Conservation (phyloP, 2,329 filamentous ascomycete genomes). For the Epichloe glyceriae region DNA sequence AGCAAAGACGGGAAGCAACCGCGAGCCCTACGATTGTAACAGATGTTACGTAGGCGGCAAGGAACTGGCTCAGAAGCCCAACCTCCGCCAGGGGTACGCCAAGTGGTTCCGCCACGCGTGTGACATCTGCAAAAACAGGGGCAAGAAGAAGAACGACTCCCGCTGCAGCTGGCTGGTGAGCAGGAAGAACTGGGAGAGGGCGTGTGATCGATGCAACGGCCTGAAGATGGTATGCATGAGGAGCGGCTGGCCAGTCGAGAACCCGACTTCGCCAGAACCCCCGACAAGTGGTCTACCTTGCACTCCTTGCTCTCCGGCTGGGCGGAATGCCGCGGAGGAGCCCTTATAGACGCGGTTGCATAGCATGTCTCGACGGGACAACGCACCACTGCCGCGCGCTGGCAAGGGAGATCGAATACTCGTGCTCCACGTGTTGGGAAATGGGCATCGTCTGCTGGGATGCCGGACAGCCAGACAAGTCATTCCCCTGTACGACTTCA, state of each 20-base stretch:
- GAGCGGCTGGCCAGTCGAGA: conserved; percentile 5
- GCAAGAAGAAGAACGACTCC: neutral
- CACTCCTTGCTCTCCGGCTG: conserved; percentile 8
- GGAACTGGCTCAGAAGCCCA: conserved; percentile 6
- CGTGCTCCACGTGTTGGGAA: conserved; percentile 17
- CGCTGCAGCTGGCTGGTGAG: conserved; percentile 13
- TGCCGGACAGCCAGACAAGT: neutral
- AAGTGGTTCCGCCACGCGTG: conserved; percentile 15
- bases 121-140: conserved; percentile 11
- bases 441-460: conserved; percentile 17
- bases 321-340: conserved; percentile 8
- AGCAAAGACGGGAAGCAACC: neutral
- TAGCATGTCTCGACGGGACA: conserved; percentile 5
- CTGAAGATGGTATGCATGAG: conserved; percentile 11
- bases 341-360: conserved; percentile 9
- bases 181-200: conserved; percentile 9
- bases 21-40: neutral
- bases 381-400: conserved; percentile 11
- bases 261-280: conserved; percentile 4
- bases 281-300: conserved; percentile 7
- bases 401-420: conserved; percentile 5
- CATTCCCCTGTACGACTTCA: conserved; percentile 16
- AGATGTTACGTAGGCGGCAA: neutral
- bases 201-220: conserved; percentile 12
- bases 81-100: conserved; percentile 6